phyloP scores from a whole-genome alignment of 257 asterid species.

The Solanum medicagineum region DNA sequence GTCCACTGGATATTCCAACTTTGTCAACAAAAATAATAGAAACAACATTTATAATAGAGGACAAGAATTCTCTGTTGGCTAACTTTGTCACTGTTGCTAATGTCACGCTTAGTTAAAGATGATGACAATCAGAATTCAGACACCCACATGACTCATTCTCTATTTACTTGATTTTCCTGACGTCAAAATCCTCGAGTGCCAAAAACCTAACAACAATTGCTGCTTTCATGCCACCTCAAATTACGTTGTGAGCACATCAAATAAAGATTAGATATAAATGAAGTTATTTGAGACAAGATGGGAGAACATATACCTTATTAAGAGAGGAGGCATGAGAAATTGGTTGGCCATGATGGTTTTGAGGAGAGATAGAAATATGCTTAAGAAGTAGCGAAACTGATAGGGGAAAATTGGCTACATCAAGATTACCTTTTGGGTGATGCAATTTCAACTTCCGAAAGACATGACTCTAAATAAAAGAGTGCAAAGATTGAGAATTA shows the following conservation, averaged over 20 bases:
- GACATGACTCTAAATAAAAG: neutral
- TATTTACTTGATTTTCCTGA: neutral
- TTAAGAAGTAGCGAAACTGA: neutral
- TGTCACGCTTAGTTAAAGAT: neutral
- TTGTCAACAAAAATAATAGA: neutral
- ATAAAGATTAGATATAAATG: neutral
- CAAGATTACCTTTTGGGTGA: neutral
- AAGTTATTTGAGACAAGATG: neutral
- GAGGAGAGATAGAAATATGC: neutral
- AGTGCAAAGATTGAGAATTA: neutral
- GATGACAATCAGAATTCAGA: neutral
- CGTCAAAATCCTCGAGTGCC: neutral
- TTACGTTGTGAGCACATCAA: neutral
- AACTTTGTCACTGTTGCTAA: neutral
- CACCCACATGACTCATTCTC: neutral
- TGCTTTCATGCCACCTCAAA: neutral
- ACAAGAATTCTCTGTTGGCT: neutral
- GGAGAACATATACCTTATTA: neutral
- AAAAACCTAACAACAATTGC: neutral
- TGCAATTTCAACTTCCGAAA: neutral
- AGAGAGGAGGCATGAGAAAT: neutral
- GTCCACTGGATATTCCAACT: neutral
- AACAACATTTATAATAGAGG: neutral
- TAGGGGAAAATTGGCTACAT: neutral
- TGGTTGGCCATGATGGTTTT: too few relatives aligned